Evolutionary conservation across 1,139 yeast genomes (phyloP), one percentile per base, ranked within the genome.

Genomic region (Pichia sp.): DNA sequence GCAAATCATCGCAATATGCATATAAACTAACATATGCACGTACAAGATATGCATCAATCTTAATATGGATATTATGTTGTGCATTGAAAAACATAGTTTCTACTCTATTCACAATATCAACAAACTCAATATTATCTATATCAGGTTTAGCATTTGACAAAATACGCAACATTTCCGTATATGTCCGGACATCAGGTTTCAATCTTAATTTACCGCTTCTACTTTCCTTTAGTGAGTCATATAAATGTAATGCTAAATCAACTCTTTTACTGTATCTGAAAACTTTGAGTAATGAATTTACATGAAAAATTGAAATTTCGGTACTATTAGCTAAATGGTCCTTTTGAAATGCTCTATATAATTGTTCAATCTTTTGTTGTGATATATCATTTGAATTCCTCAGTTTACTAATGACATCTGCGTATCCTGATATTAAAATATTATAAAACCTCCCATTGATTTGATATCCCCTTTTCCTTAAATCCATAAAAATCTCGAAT

Each of bases 391-490:
- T 46, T 41, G n/a, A 34, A 27, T 50, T 45, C 8, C 34, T 25
- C 3, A 26, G 11, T 25, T 36, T 43, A 42, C 38, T 55, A 56
- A 11, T 48, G 42, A 38, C 54, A 61, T 45, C 74, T 72, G 83
- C 71, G 42, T 81, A 67, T 0, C 86, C 88, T 49, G 74, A 70
- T 53, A 83, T 80, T 4, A 83, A 58, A 3, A 79, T 75, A 3
- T 81, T 75, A 51, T 75, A 70, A 0, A 85, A 74, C 43, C 77
- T 76, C 27, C 76, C 74, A 56, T 81, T 78, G 5, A 72, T 65
- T 1, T 75, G 73, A 26, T 81, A 73, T 1, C 75, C 76, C 80
- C 85, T 77, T 58, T 81, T 82, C 56, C 78, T 79, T 45, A 86
- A 69, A 63, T 75, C 74, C 50, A 73, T 71, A 51, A 74, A 72